Percentiles rank a stretch among this genome's conserved stretches.
Conservation (phyloP, 2,329 filamentous ascomycete genomes). For the Orbilia brochopaga region DNA sequence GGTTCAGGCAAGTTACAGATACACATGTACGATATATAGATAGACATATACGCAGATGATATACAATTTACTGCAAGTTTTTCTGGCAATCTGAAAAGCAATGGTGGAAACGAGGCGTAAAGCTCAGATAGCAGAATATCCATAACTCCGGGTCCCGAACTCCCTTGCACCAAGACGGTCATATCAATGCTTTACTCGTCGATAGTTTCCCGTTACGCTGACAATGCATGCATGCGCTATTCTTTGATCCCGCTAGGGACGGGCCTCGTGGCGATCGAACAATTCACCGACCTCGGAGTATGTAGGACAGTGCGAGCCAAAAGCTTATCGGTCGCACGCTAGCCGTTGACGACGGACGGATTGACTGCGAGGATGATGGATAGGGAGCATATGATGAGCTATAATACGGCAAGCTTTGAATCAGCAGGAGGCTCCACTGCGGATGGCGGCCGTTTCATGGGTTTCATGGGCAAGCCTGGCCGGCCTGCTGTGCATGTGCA, state of each 20-base stretch:
- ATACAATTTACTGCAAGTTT: conserved; percentile 12
- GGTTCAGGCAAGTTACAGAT: not conserved
- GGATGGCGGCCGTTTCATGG: not conserved
- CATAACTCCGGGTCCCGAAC: conserved; percentile 4
- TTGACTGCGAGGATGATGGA: conserved; percentile 46
- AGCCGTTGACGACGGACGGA: conserved; percentile 34
- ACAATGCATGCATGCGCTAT: not conserved
- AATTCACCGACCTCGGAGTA: not conserved
- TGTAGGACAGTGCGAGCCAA: not conserved
- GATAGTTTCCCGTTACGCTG: not conserved
- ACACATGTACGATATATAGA: conserved; percentile 26
- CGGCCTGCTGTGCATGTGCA: conserved; percentile 5
- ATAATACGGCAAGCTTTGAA: not conserved
- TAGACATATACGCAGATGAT: conserved; percentile 12
- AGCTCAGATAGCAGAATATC: not conserved
- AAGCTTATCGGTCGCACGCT: conserved; percentile 8
- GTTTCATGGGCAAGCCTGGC: conserved; percentile 5
- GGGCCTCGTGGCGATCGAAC: not conserved
- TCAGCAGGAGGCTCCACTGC: conserved; percentile 2
- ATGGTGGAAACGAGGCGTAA: not conserved
- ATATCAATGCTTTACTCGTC: too few species aligned
- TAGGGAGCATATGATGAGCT: conserved; percentile 44
- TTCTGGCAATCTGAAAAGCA: not conserved
- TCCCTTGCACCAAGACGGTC: not conserved
- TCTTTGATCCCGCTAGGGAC: not conserved